These are phyloP conservation scores for Sarocladium brachiariae DNA, from an alignment of 2,329 filamentous ascomycete genomes.

Conservation along the genomic window DNA sequence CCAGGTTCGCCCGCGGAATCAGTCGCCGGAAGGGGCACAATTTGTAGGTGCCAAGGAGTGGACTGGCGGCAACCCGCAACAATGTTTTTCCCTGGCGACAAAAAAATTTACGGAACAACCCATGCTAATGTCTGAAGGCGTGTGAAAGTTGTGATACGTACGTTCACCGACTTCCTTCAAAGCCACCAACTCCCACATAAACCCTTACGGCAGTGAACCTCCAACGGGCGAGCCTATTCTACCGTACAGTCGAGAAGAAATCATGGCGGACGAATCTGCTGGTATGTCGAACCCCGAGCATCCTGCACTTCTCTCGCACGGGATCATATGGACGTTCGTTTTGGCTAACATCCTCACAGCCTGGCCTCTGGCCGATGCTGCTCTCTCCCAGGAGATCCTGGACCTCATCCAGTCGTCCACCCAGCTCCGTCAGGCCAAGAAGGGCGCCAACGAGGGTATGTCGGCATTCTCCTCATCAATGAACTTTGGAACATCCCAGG, in stretches of 20 bases:
- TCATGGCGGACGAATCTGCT: conserved; percentile 21
- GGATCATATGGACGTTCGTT: no score
- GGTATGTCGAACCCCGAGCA: no score
- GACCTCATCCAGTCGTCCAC: conserved; percentile 71
- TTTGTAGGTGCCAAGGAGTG: no score
- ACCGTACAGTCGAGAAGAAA: conserved; percentile 11
- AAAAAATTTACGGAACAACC: background rate
- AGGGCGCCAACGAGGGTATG: conserved; percentile 71
- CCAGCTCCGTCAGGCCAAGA: conserved; percentile 69
- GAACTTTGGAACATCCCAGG: background rate
- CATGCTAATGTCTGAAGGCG: no score
- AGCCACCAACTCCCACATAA: conserved; percentile 12
- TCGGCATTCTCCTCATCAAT: background rate
- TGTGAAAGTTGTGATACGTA: no score
- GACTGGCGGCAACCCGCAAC: no score
- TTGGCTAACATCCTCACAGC: conserved; percentile 34
- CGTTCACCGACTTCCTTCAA: conserved; percentile 11
- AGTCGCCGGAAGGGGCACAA: no score
- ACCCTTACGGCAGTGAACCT: conserved; percentile 48
- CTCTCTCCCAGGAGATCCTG: conserved; percentile 73
- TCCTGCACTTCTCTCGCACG: no score
- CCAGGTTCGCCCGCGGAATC: background rate
- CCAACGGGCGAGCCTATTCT: conserved; percentile 27
- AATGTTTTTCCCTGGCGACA: background rate
- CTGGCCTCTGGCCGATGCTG: conserved; percentile 66